These are phyloP conservation scores for Ogataea thermomethanolica DNA, from an alignment of 805 yeast genomes.

Conservation along the genomic window DNA sequence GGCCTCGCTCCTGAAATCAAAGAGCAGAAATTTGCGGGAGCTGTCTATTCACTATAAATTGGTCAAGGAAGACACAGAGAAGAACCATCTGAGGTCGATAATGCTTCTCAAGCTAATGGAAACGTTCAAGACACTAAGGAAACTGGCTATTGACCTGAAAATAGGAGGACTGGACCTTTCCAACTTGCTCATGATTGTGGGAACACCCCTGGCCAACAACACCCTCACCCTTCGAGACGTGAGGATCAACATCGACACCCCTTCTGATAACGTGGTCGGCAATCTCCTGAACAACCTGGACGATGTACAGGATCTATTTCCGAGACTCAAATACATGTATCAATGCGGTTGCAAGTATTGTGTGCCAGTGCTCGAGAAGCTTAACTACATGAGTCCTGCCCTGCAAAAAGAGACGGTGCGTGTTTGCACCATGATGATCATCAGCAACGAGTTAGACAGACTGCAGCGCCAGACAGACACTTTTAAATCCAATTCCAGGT, in stretches of 20 bases:
- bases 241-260: conserved; percentile 25
- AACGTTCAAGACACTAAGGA: conserved; percentile 22
- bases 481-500: conserved; percentile 13
- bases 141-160: conserved; percentile 24
- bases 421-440: conserved; percentile 30
- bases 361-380: conserved; percentile 12
- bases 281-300: conserved; percentile 28
- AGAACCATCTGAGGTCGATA: conserved; percentile 32
- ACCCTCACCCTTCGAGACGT: conserved; percentile 23
- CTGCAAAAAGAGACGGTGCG: conserved; percentile 26
- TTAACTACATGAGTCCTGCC: conserved; percentile 1
- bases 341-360: conserved; percentile 27
- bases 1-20: conserved; percentile 23
- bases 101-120: conserved; percentile 30
- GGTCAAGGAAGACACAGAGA: conserved; percentile 26
- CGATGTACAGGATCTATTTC: conserved; percentile 29
- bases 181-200: conserved; percentile 32
- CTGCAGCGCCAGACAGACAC: conserved; percentile 16
- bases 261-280: conserved; percentile 32
- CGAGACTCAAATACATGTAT: conserved; percentile 27
- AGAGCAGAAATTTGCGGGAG: conserved; percentile 23
- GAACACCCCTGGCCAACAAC: conserved; percentile 30
- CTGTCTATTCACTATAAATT: conserved; percentile 27
- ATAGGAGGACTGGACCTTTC: conserved; percentile 31
- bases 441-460: conserved; percentile 31